Conservation (phyloP, 1,284 basidiomycete species). For the Ganoderma leucocontextum region DNA sequence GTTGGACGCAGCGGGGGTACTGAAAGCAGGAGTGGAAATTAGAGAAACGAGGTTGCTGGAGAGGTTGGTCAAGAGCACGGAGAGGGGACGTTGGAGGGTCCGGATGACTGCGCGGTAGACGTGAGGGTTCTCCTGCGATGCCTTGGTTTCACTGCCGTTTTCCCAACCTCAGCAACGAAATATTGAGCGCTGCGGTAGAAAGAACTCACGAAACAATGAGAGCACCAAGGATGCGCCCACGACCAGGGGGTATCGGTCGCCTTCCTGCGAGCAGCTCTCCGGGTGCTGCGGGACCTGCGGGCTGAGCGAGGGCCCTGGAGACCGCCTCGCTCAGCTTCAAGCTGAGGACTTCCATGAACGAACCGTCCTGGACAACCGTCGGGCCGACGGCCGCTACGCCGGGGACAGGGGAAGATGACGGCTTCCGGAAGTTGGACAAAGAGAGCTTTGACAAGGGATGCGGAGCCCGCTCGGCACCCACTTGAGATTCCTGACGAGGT, state of each 20-base stretch:
- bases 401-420: conserved; percentile 46
- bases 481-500: conserved; percentile 49
- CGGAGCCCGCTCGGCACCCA: conserved; percentile 51
- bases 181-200: conserved; percentile 23
- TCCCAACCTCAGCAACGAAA: conserved; percentile 17
- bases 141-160: conserved; percentile 67
- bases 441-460: conserved; percentile 66
- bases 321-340: conserved; percentile 82
- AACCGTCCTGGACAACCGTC: conserved; percentile 74
- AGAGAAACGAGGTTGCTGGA: conserved; percentile 72
- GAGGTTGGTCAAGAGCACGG: conserved; percentile 74
- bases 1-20: conserved; percentile 57
- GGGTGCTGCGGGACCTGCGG: conserved; percentile 56
- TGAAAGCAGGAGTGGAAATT: conserved; percentile 69
- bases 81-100: conserved; percentile 76
- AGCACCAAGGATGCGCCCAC: conserved; percentile 69
- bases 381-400: conserved; percentile 47
- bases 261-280: conserved; percentile 66
- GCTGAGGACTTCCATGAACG: conserved; percentile 77
- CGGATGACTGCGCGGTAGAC: conserved; percentile 75
- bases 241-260: conserved; percentile 72
- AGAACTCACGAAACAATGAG: conserved; percentile 72
- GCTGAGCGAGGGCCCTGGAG: conserved; percentile 75
- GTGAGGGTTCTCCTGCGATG: conserved; percentile 66
- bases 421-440: conserved; percentile 62